phyloP scores from a whole-genome alignment of 371 early-diverging fungal species.

The Mucor sp. region DNA sequence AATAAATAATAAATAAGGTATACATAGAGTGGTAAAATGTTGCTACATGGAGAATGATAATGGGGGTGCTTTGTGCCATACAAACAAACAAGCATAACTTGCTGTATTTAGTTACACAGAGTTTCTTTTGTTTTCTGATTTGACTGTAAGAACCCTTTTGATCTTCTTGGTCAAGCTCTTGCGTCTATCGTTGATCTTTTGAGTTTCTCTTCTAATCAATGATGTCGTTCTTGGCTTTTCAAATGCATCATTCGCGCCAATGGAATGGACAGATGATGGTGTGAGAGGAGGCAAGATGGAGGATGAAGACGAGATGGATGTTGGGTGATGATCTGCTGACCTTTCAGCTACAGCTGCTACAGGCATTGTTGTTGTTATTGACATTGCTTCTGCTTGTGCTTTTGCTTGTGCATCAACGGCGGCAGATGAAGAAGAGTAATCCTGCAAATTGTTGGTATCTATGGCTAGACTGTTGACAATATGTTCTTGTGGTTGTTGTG shows the following conservation, averaged over 20 bases:
- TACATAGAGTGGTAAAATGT: not conserved
- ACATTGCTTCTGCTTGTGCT: not conserved
- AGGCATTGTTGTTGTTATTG: not conserved
- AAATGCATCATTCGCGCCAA: not conserved
- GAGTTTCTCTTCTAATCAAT: slow-evolving; percentile 27
- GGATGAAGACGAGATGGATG: slow-evolving; percentile 11
- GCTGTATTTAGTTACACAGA: slow-evolving; percentile 6
- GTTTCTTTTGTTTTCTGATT: slow-evolving; percentile 14
- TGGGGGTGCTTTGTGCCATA: not conserved
- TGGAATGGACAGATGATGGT: not conserved
- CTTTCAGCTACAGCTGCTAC: not conserved
- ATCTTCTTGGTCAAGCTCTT: slow-evolving; percentile 26
- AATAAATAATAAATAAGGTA: not conserved
- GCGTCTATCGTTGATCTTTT: slow-evolving; percentile 25
- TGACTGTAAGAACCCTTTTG: slow-evolving; percentile 17
- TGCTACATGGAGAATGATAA: slow-evolving; percentile 5
- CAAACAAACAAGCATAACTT: slow-evolving; percentile 1
- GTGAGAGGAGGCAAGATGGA: slow-evolving; percentile 16
- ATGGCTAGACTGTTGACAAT: slow-evolving; percentile 3
- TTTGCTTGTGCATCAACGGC: not conserved
- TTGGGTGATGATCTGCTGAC: not conserved
- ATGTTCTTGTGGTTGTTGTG: not conserved
- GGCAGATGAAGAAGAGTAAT: not conserved
- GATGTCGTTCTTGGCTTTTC: slow-evolving; percentile 17
- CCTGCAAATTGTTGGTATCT: not conserved